Conservation (phyloP, 2,329 filamentous ascomycete species). For the Plenodomus lindquistii region DNA sequence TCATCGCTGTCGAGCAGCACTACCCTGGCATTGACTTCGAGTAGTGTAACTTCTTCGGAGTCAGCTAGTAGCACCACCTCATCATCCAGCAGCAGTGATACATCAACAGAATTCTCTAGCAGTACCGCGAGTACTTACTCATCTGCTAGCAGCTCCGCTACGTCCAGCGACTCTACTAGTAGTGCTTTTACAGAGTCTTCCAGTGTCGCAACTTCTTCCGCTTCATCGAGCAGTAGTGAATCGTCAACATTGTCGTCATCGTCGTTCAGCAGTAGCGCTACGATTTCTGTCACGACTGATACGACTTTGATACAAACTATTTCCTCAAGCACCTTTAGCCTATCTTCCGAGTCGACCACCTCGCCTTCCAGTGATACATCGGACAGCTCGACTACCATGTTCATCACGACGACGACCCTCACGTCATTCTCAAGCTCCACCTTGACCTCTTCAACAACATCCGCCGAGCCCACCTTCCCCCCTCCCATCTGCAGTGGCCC, state of each 20-base stretch:
- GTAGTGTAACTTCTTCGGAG: neutral
- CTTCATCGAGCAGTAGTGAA: constrained; percentile 2
- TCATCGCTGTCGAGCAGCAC: neutral
- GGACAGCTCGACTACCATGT: neutral
- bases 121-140: too few species aligned
- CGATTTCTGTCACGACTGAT: constrained; percentile 2
- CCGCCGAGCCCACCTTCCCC: constrained; percentile 8
- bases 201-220: neutral
- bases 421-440: constrained; percentile 3
- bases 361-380: neutral
- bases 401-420: neutral
- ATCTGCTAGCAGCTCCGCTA: neutral
- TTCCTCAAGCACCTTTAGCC: neutral
- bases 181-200: neutral
- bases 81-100: constrained; percentile 2
- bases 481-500: constrained; percentile 17
- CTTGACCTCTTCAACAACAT: neutral
- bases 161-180: neutral
- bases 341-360: neutral
- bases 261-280: constrained; percentile 1
- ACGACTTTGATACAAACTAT: neutral
- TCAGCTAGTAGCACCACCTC: neutral
- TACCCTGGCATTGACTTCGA: neutral
- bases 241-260: neutral
- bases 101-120: too few species aligned